phyloP scores from a whole-genome alignment of 73 alveolate species.

The Stentor roeselii region DNA sequence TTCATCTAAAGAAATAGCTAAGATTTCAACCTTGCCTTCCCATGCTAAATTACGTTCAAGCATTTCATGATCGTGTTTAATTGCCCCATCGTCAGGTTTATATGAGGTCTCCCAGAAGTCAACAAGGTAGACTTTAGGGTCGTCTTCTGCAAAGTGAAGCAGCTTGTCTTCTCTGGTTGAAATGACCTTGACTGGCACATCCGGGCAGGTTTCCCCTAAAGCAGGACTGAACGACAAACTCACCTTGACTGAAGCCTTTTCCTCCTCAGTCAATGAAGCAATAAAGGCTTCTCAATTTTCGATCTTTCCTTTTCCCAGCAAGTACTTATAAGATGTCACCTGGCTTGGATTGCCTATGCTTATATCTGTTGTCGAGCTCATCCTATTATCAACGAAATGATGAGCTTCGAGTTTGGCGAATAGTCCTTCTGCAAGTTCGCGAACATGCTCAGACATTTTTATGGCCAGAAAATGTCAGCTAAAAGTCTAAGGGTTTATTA shows the following conservation, averaged over 20 bases:
- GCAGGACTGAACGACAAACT: not conserved
- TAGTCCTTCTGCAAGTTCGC: not conserved
- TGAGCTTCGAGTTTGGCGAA: not conserved
- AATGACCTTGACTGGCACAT: not conserved
- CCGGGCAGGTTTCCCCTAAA: not conserved
- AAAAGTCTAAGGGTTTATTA: not conserved
- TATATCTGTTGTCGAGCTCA: not conserved
- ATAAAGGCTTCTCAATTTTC: not conserved
- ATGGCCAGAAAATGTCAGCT: not conserved
- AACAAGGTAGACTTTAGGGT: not conserved
- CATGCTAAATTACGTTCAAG: conserved; percentile 31
- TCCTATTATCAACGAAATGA: not conserved
- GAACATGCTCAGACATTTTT: not conserved
- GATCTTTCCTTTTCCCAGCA: not conserved
- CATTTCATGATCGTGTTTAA: conserved; percentile 52
- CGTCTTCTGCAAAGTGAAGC: not conserved
- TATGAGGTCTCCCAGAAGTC: conserved; percentile 62
- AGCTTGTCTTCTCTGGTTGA: not conserved
- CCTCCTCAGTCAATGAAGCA: not conserved
- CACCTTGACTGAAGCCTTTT: not conserved
- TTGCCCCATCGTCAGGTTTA: conserved; percentile 46
- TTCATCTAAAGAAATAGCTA: conserved; percentile 41
- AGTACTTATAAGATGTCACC: not conserved
- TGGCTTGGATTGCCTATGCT: not conserved
- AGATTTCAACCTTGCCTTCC: conserved; percentile 48